Base-by-base conservation (phyloP, 208 protist genomes). In the Trypanosomatidae sp. region DNA sequence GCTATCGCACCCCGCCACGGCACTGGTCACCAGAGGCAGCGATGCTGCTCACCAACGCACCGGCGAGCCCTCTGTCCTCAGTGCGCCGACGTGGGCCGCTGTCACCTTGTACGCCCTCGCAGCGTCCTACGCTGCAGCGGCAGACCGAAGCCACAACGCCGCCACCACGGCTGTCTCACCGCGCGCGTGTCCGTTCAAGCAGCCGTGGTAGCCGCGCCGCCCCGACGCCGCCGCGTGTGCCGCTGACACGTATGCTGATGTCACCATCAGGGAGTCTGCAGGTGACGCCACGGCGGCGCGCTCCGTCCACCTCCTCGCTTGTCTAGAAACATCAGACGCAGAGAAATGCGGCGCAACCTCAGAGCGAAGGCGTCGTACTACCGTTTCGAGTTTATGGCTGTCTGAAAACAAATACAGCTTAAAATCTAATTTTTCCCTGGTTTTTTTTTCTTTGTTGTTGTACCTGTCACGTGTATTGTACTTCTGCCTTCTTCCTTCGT, bases 231-330 rank as follows among this genome's bases (percentile, higher is more conserved):
- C 66, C 74, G 17, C 74, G 52, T 1, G 68, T 79, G 12, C 74
- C 74, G 44, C 62, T 28, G 30, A 79, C 62, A 2, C 74, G 74
- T 15, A 41, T 73, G 52, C 50, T 22, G 28, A 0, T 74, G 56
- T 74, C 74, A 7, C 74, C 74, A 2, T 55, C 74, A 1, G 74
- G 74, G 1, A 73, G 60, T 19, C 52, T 79, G 68, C 68, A 79
- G 55, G 67, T 79, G 2, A 69, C 68, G 19, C 68, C 74, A n/a
- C n/a, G n/a, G n/a, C n/a, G n/a, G n/a, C n/a, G n/a, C n/a, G n/a
- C n/a, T n/a, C n/a, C n/a, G n/a, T n/a, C n/a, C n/a, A n/a, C n/a
- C n/a, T n/a, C n/a, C n/a, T n/a, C n/a, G n/a, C n/a, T n/a, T n/a
- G n/a, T n/a, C n/a, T n/a, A n/a, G n/a, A n/a, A n/a, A n/a, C n/a